Evolutionary conservation across 768 basidiomycete genomes (phyloP), one percentile per base, ranked within the genome.

Genomic region (Calocera cornea): DNA sequence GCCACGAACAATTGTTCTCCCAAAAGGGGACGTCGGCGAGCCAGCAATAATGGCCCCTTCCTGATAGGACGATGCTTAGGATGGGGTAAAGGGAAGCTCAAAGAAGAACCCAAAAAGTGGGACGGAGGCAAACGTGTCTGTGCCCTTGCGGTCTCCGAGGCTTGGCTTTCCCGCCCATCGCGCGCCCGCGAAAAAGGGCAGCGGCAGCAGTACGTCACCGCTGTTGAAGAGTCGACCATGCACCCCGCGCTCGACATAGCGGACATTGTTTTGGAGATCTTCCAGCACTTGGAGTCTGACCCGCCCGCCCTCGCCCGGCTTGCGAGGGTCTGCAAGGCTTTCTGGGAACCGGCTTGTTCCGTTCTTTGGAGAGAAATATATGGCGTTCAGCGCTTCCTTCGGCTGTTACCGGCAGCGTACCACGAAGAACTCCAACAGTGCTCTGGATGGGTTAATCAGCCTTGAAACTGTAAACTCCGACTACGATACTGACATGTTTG

Each of bases 371-470:
- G 54, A 16, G 31, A 60, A 22, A 33, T 60, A 60, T 60, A 60
- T 22, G 54, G 54, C 31, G 54, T 60, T 33, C 27, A 60, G 54
- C 24, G 54, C 14, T 60, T 60, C 14, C 22, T 60, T 12, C 11
- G 31, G 54, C 54, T 60, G 14, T 60, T 60, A 22, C 54, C 54
- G 54, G 54, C 5, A 2, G 54, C 14, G 10, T 60, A 60, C 22
- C 54, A 60, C 14, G 5, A 29, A 27, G 54, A 60, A 60, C 54
- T 60, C 14, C 11, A 7, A 27, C 5, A 60, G 54, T 60, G 54
- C 31, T 60, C 54, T 60, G 54, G 54, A 60, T 60, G 54, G 54
- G 54, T 60, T 29, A 47, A 24, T 47, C n/a, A n/a, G n/a, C n/a
- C n/a, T 47, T 19, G 5, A 47, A 17, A 24, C 44, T 19, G 16